These are phyloP conservation scores for Gloeostereum incarnatum DNA, from an alignment of 768 basidiomycete species.

Conservation along the genomic window DNA sequence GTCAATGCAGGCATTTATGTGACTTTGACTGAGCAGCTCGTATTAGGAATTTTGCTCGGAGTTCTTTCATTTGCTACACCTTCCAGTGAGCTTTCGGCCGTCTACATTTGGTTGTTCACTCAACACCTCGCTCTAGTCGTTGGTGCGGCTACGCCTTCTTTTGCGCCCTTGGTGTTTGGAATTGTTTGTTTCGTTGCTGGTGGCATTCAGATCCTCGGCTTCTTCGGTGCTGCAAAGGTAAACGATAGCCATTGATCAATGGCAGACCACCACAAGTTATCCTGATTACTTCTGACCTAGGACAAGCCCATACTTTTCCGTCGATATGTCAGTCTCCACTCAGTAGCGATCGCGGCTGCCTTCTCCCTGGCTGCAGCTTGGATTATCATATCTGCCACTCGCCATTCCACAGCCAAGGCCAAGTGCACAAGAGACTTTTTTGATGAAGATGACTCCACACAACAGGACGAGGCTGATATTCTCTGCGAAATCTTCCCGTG, in stretches of 20 bases:
- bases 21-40: conserved; percentile 69
- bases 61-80: conserved; percentile 73
- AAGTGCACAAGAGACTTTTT: conserved; percentile 60
- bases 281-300: conserved; percentile 23
- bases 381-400: conserved; percentile 70
- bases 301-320: conserved; percentile 59
- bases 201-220: conserved; percentile 72
- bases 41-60: conserved; percentile 55
- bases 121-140: conserved; percentile 46
- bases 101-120: background rate
- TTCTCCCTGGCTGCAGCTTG: conserved; percentile 78
- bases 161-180: conserved; percentile 66
- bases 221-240: conserved; percentile 77
- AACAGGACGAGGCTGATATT: conserved; percentile 45
- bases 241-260: conserved; percentile 10
- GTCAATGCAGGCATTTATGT: conserved; percentile 87
- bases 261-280: background rate
- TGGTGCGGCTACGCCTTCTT: conserved; percentile 75
- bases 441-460: conserved; percentile 20
- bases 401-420: conserved; percentile 62
- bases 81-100: conserved; percentile 36
- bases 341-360: conserved; percentile 38
- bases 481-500: conserved; percentile 89
- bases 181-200: conserved; percentile 71
- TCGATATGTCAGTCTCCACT: conserved; percentile 63